Evolutionary conservation across 306 rosid species (phyloP).

Genomic region (Quillaja saponaria): DNA sequence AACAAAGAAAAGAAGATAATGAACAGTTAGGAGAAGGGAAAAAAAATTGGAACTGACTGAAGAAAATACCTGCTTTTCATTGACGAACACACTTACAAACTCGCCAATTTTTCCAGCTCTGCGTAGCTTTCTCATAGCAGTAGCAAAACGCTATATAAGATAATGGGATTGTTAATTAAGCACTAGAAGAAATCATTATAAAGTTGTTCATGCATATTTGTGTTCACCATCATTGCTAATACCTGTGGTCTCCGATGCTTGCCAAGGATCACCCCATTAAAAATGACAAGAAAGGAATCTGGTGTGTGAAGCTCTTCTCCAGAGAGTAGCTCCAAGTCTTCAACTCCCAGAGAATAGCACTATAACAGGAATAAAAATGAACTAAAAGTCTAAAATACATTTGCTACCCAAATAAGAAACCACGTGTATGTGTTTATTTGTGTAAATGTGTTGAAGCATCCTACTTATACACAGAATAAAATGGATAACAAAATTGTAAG

Average conservation of each 20-base stretch:
- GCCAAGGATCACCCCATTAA: slow-evolving; percentile 89
- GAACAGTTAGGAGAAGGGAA: too few species aligned
- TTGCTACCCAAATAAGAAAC: slow-evolving; percentile 14
- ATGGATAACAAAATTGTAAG: not conserved
- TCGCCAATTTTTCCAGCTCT: slow-evolving; percentile 89
- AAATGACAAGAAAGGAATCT: slow-evolving; percentile 79
- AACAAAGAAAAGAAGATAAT: too few species aligned
- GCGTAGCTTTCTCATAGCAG: slow-evolving; percentile 71
- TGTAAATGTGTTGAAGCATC: not conserved
- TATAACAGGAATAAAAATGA: slow-evolving; percentile 36
- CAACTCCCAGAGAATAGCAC: slow-evolving; percentile 77
- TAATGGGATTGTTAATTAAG: not conserved
- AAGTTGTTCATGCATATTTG: not conserved
- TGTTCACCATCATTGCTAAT: not conserved
- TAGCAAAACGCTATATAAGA: slow-evolving; percentile 53
- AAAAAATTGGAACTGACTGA: slow-evolving; percentile 1
- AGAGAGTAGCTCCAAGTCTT: slow-evolving; percentile 74
- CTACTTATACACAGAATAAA: slow-evolving; percentile 6
- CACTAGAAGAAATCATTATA: slow-evolving; percentile 4
- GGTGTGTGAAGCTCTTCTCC: slow-evolving; percentile 90
- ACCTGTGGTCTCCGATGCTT: slow-evolving; percentile 94
- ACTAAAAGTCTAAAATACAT: slow-evolving; percentile 23
- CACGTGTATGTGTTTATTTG: slow-evolving; percentile 5
- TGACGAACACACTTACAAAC: slow-evolving; percentile 79
- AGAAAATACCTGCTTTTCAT: slow-evolving; percentile 77